Percentiles rank a stretch among this genome's conserved stretches.
phyloP scores from a whole-genome alignment of 192 early-diverging fungal species.

The Coemansia sp. region DNA sequence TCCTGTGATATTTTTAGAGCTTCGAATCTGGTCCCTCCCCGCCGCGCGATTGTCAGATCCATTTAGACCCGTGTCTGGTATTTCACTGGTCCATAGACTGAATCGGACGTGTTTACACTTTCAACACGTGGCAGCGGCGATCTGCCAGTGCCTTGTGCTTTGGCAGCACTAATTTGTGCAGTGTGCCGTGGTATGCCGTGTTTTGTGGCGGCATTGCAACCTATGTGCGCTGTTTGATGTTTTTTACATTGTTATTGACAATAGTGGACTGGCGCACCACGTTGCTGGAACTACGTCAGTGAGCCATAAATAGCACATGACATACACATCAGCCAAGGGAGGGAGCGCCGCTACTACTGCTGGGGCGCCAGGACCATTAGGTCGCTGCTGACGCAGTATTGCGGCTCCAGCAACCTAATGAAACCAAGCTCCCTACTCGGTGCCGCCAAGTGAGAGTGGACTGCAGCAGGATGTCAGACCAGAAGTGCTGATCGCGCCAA shows the following conservation, averaged over 20 bases:
- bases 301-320: neutral
- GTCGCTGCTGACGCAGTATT: too few relatives aligned
- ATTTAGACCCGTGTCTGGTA: neutral
- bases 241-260: neutral
- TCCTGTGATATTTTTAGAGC: neutral
- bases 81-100: neutral
- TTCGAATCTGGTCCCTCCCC: neutral
- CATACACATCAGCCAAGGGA: neutral
- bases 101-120: neutral
- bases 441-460: neutral
- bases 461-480: neutral
- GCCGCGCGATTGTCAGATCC: neutral
- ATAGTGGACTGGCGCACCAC: neutral
- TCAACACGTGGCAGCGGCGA: neutral
- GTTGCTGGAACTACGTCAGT: constrained; percentile 2
- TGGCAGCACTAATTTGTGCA: neutral
- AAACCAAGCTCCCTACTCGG: too few relatives aligned
- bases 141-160: neutral
- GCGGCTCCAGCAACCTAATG: too few relatives aligned
- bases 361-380: neutral
- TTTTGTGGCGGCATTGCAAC: neutral
- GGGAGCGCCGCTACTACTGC: constrained; percentile 1
- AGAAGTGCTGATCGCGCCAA: neutral
- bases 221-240: neutral
- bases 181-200: neutral